These are phyloP conservation scores for Rheum nobile DNA, from an alignment of 148 eudicot species.

Conservation along the genomic window DNA sequence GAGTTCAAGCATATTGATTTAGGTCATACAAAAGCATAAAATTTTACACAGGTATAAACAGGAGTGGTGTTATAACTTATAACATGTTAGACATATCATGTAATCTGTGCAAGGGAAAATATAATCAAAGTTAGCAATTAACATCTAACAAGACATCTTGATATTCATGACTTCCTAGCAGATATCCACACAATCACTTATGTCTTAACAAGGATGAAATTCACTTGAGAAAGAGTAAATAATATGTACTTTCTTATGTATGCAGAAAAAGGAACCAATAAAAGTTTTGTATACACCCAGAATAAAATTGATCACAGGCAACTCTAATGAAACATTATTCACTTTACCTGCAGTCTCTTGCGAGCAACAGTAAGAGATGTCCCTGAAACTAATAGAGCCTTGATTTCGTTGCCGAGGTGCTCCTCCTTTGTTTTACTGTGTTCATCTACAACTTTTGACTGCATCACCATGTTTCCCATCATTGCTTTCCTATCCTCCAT, in stretches of 20 bases:
- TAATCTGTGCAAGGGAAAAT: neutral
- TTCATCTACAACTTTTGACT: constrained; percentile 64
- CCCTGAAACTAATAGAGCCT: constrained; percentile 70
- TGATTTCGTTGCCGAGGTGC: constrained; percentile 58
- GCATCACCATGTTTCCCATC: constrained; percentile 72
- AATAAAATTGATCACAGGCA: neutral
- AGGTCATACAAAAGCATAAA: neutral
- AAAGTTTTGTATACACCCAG: neutral
- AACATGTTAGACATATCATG: neutral
- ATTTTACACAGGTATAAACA: neutral
- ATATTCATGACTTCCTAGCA: neutral
- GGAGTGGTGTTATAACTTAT: neutral
- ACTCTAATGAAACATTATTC: neutral
- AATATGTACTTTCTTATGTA: neutral
- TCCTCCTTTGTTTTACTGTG: constrained; percentile 78
- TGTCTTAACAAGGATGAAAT: neutral
- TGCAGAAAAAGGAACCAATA: neutral
- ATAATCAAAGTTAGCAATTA: neutral
- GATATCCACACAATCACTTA: neutral
- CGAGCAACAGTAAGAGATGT: constrained; percentile 62
- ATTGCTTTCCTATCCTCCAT: constrained; percentile 56
- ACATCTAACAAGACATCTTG: neutral
- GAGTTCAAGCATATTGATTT: neutral
- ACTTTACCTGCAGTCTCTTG: constrained; percentile 58
- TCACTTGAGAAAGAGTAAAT: neutral